These are phyloP conservation scores for Fusarium palustre DNA, from an alignment of 2,329 filamentous ascomycete species.

Conservation along the genomic window DNA sequence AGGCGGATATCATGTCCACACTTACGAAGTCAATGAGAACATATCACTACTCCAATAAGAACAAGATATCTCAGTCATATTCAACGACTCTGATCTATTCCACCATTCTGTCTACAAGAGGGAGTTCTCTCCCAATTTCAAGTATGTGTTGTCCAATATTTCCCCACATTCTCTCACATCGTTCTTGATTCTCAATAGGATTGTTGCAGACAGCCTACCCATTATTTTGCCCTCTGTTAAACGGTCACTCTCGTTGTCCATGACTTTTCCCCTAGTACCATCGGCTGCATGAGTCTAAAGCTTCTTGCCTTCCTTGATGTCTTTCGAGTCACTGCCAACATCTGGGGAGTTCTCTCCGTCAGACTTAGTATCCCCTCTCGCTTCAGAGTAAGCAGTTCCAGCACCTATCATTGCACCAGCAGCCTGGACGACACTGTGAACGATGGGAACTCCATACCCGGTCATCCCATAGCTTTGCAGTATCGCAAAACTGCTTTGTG, in stretches of 20 bases:
- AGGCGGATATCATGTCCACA: not conserved
- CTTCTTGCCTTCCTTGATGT: not conserved
- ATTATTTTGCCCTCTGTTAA: not conserved
- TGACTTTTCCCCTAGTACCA: too few relatives aligned
- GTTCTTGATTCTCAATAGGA: not conserved
- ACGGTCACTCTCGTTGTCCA: not conserved
- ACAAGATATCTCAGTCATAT: not conserved
- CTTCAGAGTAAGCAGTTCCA: not conserved
- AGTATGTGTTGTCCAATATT: not conserved
- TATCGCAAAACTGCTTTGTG: constrained; percentile 43
- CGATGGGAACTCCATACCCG: constrained; percentile 43
- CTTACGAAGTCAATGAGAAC: not conserved
- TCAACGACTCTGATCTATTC: not conserved
- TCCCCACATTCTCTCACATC: not conserved
- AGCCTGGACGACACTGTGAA: constrained; percentile 35
- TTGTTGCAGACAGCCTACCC: not conserved
- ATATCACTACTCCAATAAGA: not conserved
- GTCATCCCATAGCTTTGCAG: constrained; percentile 49
- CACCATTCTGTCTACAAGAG: not conserved
- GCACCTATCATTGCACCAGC: not conserved
- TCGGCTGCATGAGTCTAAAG: not conserved
- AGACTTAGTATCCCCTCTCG: not conserved
- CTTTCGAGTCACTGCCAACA: not conserved
- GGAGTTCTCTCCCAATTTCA: not conserved
- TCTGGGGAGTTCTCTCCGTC: not conserved